Evolutionary conservation across 768 basidiomycete species (phyloP).

Genomic region (Hydnomerulius pinastri): DNA sequence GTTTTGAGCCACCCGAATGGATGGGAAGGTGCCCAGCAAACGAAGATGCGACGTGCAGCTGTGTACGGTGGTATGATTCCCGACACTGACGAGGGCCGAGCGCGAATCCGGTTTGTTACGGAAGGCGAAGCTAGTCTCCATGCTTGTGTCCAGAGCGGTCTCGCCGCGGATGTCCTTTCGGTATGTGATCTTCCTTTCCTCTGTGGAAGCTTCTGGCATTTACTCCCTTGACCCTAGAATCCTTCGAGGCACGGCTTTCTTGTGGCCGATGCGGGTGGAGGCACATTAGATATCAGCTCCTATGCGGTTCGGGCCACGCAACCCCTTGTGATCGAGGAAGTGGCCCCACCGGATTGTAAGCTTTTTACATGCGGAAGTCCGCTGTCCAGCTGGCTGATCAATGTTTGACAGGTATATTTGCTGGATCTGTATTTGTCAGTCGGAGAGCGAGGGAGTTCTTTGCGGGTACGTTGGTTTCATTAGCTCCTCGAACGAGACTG

Average conservation of each 20-base stretch:
- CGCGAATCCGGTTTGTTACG: slow-evolving; percentile 77
- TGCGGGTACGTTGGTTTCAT: slow-evolving; percentile 46
- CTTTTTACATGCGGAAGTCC: slow-evolving; percentile 4
- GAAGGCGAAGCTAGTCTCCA: slow-evolving; percentile 86
- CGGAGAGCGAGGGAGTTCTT: slow-evolving; percentile 72
- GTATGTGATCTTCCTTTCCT: slow-evolving; percentile 38
- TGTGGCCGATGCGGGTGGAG: slow-evolving; percentile 80
- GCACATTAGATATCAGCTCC: slow-evolving; percentile 79
- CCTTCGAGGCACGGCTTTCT: slow-evolving; percentile 77
- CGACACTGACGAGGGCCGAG: slow-evolving; percentile 70
- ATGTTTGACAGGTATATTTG: slow-evolving; percentile 63
- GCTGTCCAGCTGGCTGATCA: not conserved
- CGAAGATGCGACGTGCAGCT: slow-evolving; percentile 75
- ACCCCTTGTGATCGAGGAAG: slow-evolving; percentile 79
- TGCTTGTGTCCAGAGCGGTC: slow-evolving; percentile 74
- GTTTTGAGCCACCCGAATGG: slow-evolving; percentile 82
- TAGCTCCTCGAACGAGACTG: not conserved
- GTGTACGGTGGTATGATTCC: slow-evolving; percentile 73
- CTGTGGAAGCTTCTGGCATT: not conserved
- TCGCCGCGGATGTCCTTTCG: slow-evolving; percentile 76
- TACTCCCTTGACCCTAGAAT: slow-evolving; percentile 44
- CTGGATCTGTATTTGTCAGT: slow-evolving; percentile 82
- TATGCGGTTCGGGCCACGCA: slow-evolving; percentile 71
- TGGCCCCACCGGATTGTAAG: slow-evolving; percentile 81
- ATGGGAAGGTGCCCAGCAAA: slow-evolving; percentile 77